Percentiles rank a stretch among this genome's conserved stretches.
phyloP scores from a whole-genome alignment of 164 flowering plant genomes.

The Kingdonia uniflora region DNA sequence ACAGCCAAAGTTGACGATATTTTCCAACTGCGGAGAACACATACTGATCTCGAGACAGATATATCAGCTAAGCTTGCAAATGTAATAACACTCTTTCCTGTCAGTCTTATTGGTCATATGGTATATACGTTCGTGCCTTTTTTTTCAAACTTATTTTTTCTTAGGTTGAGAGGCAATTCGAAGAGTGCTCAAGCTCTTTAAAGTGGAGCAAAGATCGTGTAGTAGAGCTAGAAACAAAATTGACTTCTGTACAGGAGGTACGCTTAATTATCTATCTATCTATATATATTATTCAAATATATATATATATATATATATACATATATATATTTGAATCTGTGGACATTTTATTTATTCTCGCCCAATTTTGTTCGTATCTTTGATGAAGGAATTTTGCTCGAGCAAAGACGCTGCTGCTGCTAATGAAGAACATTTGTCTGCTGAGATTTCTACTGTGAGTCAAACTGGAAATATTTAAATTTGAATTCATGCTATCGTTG shows the following conservation, averaged over 20 bases:
- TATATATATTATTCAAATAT: too few relatives aligned
- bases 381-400: slow-evolving; percentile 53
- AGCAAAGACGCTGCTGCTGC: slow-evolving; percentile 53
- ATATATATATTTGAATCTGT: too few relatives aligned
- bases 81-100: slow-evolving; percentile 30
- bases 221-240: slow-evolving; percentile 53
- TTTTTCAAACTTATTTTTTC: background rate
- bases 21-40: slow-evolving; percentile 41
- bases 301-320: too few relatives aligned
- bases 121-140: background rate
- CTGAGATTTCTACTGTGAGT: slow-evolving; percentile 78
- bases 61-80: slow-evolving; percentile 67
- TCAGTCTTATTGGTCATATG: background rate
- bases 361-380: background rate
- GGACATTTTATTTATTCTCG: background rate
- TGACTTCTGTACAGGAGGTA: slow-evolving; percentile 67
- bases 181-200: slow-evolving; percentile 52
- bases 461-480: background rate
- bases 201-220: slow-evolving; percentile 61
- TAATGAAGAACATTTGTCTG: slow-evolving; percentile 50
- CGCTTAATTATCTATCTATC: too few relatives aligned
- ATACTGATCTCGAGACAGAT: slow-evolving; percentile 66
- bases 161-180: slow-evolving; percentile 58
- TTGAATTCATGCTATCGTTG: too few relatives aligned
- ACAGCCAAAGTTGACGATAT: slow-evolving; percentile 46